Conservation (phyloP, 2,329 filamentous ascomycete genomes). For the Teratosphaeria epicoccoides region DNA sequence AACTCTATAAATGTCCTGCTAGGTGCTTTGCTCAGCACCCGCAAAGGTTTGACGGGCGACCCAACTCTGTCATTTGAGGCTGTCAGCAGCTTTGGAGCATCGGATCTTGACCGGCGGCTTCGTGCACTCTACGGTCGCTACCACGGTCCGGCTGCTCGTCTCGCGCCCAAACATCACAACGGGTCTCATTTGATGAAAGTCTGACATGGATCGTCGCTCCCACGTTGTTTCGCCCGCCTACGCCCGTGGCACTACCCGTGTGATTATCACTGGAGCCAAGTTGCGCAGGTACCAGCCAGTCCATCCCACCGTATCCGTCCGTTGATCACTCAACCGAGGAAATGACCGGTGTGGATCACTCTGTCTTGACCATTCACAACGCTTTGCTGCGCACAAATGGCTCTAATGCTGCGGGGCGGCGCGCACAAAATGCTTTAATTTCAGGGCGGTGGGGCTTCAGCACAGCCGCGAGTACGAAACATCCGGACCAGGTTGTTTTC, state of each 20-base stretch:
- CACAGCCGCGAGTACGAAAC: not conserved
- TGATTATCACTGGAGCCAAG: not conserved
- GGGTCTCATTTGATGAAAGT: no score
- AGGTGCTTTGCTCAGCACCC: no score
- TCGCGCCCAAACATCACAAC: no score
- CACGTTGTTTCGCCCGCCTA: not conserved
- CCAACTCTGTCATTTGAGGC: no score
- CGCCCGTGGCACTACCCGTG: not conserved
- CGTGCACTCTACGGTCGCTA: no score
- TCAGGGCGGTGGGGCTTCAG: not conserved
- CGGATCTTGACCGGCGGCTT: no score
- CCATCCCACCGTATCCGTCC: not conserved
- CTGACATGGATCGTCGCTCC: not conserved
- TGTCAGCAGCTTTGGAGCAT: no score
- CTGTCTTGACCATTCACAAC: not conserved
- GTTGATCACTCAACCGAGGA: no score
- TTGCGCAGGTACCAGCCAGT: not conserved
- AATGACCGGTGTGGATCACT: not conserved
- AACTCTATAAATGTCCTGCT: no score
- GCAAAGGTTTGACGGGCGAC: no score
- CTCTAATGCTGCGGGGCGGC: not conserved
- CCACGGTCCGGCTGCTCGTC: no score
- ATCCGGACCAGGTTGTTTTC: not conserved
- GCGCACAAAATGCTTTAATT: not conserved
- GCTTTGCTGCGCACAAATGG: not conserved